These are phyloP conservation scores for Aegilops sharonensis DNA, from an alignment of 176 grass and related monocot genomes.

Conservation along the genomic window DNA sequence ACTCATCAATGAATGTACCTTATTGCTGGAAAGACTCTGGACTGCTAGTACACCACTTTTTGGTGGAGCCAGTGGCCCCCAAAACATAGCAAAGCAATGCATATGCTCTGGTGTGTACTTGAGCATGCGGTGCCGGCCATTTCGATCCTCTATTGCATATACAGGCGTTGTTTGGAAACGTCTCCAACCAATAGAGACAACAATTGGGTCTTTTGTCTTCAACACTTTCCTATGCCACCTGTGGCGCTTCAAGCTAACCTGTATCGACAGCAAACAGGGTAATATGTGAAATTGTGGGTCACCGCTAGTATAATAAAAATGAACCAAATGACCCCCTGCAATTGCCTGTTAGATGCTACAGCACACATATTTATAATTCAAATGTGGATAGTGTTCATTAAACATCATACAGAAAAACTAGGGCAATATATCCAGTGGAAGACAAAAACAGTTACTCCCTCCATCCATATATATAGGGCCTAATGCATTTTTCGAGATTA, in stretches of 20 bases:
- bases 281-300: constrained; percentile 28
- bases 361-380: constrained; percentile 6
- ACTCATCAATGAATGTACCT: constrained; percentile 38
- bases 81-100: constrained; percentile 98
- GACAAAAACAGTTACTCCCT: not conserved
- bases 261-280: constrained; percentile 4
- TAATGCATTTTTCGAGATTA: too few relatives aligned
- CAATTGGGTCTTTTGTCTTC: constrained; percentile 89
- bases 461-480: too few relatives aligned
- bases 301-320: not conserved
- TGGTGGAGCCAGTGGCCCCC: constrained; percentile 92
- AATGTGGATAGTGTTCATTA: not conserved
- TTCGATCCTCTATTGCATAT: constrained; percentile 85
- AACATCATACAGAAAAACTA: constrained; percentile 12
- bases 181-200: constrained; percentile 91
- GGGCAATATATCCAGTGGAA: not conserved
- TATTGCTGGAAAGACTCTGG: constrained; percentile 67
- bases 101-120: constrained; percentile 99
- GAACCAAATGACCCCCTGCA: not conserved
- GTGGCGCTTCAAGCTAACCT: constrained; percentile 83
- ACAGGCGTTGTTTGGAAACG: constrained; percentile 88
- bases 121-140: constrained; percentile 89
- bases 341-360: not conserved
- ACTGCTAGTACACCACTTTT: constrained; percentile 90
- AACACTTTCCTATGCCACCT: constrained; percentile 94